Percentiles rank a stretch among this genome's conserved stretches.
Conservation (phyloP, 1,284 basidiomycete species). For the Cerioporus squamosus region DNA sequence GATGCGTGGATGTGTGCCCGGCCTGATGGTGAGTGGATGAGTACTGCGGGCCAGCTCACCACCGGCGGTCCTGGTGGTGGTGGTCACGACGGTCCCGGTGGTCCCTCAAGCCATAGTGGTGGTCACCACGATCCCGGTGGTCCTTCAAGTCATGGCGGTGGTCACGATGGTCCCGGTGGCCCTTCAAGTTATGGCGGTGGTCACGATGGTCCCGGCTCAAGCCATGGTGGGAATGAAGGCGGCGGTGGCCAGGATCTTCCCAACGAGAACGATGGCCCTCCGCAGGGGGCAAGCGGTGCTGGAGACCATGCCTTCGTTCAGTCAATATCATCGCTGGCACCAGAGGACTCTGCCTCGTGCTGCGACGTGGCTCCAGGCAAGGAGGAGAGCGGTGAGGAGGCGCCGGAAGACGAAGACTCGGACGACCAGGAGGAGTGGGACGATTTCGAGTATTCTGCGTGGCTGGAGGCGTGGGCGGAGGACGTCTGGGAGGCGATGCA, state of each 20-base stretch:
- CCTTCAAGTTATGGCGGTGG: no score
- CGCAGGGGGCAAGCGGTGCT: background rate
- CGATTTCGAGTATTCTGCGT: background rate
- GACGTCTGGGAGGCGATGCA: background rate
- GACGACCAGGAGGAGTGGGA: background rate
- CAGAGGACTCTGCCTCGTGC: background rate
- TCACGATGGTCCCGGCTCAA: background rate
- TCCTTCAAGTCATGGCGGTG: background rate
- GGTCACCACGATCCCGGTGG: background rate
- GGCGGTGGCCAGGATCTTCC: background rate
- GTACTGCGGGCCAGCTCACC: background rate
- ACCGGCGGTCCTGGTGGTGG: background rate
- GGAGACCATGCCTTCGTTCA: background rate
- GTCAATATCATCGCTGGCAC: background rate
- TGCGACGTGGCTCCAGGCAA: background rate
- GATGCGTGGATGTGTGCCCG: background rate
- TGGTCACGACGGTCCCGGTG: background rate
- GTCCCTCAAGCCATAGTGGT: background rate
- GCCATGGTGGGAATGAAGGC: background rate
- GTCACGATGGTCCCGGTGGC: background rate
- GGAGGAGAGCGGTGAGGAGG: background rate
- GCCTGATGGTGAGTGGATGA: background rate
- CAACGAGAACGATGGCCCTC: background rate
- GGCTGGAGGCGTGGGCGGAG: background rate
- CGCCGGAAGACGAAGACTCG: conserved; percentile 1